Evolutionary conservation across 805 yeast genomes (phyloP), one percentile per base, ranked within the genome.

Genomic region (Pichia membranifaciens): DNA sequence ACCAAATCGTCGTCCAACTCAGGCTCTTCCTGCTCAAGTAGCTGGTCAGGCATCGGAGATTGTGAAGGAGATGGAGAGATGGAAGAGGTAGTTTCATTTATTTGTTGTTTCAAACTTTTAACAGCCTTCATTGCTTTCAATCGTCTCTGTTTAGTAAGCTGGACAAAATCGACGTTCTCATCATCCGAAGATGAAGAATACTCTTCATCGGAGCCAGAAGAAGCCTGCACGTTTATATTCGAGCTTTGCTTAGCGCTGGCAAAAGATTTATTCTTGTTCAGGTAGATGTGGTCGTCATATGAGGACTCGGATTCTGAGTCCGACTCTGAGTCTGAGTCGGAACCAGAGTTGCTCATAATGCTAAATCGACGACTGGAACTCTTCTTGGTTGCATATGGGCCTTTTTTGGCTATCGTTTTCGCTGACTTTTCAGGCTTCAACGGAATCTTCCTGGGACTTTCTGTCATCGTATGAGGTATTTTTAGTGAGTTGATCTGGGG

Each of bases 91-190:
- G 29, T 25, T 25, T 25, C 29, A 18, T 47, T 38, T 13, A 29
- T 31, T 38, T 50, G 13, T 12, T 50, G 53, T 50, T 58, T 59
- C 28, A 54, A 48, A 2, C 49, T 57, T 44, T 60, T 60, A 3
- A 68, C 74, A 1, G 78, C 77, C 51, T 75, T 74, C 71, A 77
- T 67, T 1, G 80, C 72, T 50, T 67, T 73, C 34, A 78, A 78
- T 64, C 83, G 79, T 51, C 80, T 71, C 60, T 82, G 84, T 9
- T 83, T 85, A 32, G 86, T 84, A 51, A 85, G 65, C 60, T 76
- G 78, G 15, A 84, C 86, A 60, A 82, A 83, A 64, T 85, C 91
- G 2, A 84, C 79, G 54, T 79, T 81, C 33, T 80, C 81, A 55
- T 78, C 83, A 0, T 83, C 78, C 10, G 81, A 75, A 10, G 75